phyloP scores from a whole-genome alignment of 2,329 filamentous ascomycete genomes.

The Penicillium polonicum region DNA sequence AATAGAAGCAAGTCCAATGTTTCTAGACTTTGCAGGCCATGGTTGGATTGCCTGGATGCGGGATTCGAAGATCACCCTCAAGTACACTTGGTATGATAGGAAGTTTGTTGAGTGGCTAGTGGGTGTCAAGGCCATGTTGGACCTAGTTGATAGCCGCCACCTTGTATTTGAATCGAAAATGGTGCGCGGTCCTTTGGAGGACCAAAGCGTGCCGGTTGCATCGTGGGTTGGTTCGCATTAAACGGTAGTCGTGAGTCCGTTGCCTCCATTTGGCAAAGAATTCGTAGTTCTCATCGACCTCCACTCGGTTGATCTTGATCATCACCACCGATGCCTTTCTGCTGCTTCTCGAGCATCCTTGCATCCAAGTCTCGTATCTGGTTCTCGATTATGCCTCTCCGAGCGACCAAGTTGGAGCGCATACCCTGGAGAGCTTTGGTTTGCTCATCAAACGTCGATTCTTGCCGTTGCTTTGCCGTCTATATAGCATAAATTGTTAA shows the following conservation, averaged over 20 bases:
- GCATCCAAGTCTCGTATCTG: slow-evolving; percentile 55
- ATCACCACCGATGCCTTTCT: slow-evolving; percentile 33
- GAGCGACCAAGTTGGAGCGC: slow-evolving; percentile 51
- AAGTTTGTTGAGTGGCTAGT: background rate
- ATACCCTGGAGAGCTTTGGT: slow-evolving; percentile 55
- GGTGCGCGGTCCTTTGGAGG: background rate
- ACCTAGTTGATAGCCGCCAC: background rate
- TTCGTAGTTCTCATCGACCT: slow-evolving; percentile 8
- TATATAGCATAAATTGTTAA: slow-evolving; percentile 23
- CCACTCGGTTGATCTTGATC: slow-evolving; percentile 28
- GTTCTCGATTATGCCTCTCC: slow-evolving; percentile 54
- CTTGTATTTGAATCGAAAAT: background rate
- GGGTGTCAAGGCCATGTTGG: background rate
- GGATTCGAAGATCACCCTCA: background rate
- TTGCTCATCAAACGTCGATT: slow-evolving; percentile 54
- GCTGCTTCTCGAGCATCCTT: slow-evolving; percentile 41
- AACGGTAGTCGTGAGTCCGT: background rate
- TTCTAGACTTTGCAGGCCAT: background rate
- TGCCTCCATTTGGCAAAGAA: background rate
- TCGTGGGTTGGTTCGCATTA: background rate
- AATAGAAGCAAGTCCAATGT: background rate
- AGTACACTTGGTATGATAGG: background rate
- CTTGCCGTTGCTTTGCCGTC: slow-evolving; percentile 48
- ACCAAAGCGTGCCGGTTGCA: background rate
- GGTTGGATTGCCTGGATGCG: background rate